These are phyloP conservation scores for Sherardia arvensis DNA, from an alignment of 257 asterid species.

Conservation along the genomic window DNA sequence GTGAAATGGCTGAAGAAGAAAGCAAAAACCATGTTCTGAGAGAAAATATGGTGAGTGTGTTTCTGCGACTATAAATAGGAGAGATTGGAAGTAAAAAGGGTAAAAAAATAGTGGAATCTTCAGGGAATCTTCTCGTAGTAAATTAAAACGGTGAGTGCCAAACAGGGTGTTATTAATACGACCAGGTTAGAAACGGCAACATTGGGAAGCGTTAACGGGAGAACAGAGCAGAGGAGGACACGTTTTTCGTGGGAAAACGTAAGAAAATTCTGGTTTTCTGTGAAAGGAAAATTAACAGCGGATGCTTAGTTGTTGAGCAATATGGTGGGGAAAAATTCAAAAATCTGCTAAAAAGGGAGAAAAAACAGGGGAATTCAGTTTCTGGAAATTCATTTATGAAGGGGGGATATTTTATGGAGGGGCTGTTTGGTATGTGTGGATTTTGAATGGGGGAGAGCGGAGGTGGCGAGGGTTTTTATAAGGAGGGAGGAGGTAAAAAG, in stretches of 20 bases:
- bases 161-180: conserved; percentile 10
- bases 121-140: conserved; percentile 10
- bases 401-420: neutral
- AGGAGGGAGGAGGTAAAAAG: neutral
- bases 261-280: neutral
- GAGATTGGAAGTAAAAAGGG: too few relatives aligned
- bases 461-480: neutral
- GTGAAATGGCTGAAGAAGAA: conserved; percentile 16
- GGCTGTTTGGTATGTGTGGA: neutral
- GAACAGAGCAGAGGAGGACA: conserved; percentile 22
- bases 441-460: neutral
- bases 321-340: neutral
- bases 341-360: neutral
- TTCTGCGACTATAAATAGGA: neutral
- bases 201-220: conserved; percentile 4
- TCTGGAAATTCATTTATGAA: neutral
- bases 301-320: neutral
- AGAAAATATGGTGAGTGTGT: neutral
- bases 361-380: neutral
- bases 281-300: neutral
- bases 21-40: conserved; percentile 23
- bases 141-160: neutral
- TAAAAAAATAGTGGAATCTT: too few relatives aligned
- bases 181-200: conserved; percentile 10
- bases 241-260: conserved; percentile 13